Evolutionary conservation across 1,284 basidiomycete genomes (phyloP), one percentile per base, ranked within the genome.

Genomic region (Gymnopus androsaceus): DNA sequence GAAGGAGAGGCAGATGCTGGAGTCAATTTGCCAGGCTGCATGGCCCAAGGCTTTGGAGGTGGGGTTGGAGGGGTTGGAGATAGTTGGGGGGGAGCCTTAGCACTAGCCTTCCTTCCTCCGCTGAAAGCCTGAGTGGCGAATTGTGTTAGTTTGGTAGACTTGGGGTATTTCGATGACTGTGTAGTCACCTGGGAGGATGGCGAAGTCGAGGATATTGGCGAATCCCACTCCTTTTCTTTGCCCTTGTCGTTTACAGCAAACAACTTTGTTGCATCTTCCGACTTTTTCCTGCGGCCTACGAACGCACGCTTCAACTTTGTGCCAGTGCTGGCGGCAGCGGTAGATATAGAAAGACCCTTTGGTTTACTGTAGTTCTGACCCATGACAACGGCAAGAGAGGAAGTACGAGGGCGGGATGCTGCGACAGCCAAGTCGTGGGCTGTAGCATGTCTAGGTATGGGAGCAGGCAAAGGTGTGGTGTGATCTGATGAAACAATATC

Each of bases 221-320:
- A 57, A 34, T 63, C 63, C 64, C 38, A 55, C 34, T 31, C 61
- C 55, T 68, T 73, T 59, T n/a, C n/a, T n/a, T n/a, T n/a, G n/a
- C n/a, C n/a, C n/a, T 66, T 31, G n/a, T 42, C 66, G 52, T 65
- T 71, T 48, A 36, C 55, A 64, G 62, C 53, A 62, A 66, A 65
- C 60, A 62, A 23, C 36, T 56, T 60, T 54, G 62, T 61, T 23
- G 64, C 64, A 63, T 81, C 77, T 63, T 85, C 82, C 8, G 83
- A 80, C 67, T 84, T 85, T 75, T 86, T 89, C 63, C 83, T 76
- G 46, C 86, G 79, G 8, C 72, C 76, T 40, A 70, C 81, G 64
- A 88, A 84, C 17, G 81, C 85, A 55, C 85, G 85, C 63, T 82
- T 85, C 57, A 90, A 71, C 65, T 79, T 82, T 62, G 72, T 72